phyloP scores from a whole-genome alignment of 768 basidiomycete species.

The Kwoniella mangroviensis region DNA sequence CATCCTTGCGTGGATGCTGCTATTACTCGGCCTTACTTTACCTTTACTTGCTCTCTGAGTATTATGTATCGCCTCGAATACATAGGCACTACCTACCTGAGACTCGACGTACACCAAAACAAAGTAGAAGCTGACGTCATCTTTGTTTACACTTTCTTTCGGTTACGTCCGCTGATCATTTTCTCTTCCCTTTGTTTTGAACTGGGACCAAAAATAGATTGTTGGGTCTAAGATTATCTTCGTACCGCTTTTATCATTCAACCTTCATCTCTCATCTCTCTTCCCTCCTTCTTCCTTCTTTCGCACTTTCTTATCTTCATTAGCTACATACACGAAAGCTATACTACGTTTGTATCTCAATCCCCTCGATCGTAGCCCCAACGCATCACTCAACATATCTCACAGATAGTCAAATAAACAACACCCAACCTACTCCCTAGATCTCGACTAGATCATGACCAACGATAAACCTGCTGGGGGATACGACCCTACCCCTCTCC shows the following conservation, averaged over 20 bases:
- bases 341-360: background rate
- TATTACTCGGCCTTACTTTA: too few species aligned
- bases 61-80: background rate
- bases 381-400: background rate
- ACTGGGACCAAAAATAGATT: background rate
- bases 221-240: background rate
- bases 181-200: background rate
- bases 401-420: background rate
- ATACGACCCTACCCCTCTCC: constrained; percentile 46
- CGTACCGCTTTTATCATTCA: background rate
- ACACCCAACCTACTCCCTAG: background rate
- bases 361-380: background rate
- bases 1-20: too few species aligned
- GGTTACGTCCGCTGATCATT: background rate
- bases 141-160: constrained; percentile 1
- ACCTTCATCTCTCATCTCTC: background rate
- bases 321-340: background rate
- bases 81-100: background rate
- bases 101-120: background rate
- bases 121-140: constrained; percentile 6
- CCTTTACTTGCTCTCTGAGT: too few species aligned
- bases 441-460: background rate
- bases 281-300: background rate
- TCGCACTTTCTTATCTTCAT: too few species aligned
- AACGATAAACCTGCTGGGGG: constrained; percentile 52